Evolutionary conservation across 2,329 filamentous ascomycete species (phyloP), one percentile per base, ranked within the genome.

Genomic region (Nemania sp.): DNA sequence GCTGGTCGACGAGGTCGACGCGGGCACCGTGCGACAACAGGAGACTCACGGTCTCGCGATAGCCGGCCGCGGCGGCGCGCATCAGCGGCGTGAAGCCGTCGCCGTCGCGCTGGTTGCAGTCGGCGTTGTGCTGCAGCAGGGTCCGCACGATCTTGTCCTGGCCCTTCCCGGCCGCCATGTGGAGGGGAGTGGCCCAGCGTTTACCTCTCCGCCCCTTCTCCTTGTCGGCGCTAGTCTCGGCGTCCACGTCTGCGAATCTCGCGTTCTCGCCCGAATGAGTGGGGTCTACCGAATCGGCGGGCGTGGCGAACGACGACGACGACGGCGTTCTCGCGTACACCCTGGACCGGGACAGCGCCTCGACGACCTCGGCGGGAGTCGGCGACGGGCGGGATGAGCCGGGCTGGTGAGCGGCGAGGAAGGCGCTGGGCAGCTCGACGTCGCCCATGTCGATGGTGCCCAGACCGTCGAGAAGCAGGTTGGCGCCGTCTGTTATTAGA

Each of bases 161-260:
- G 10, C 48, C 55, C 7, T 32, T 45, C 7, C 40, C 25, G 11
- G 51, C 57, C 2, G 50, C 50, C 11, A 60, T 43, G 32, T 54
- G 45, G 18, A 54, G 34, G 5, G 57, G 29, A 45, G 35, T 69
- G 52, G 62, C 32, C 48, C 48, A 52, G 25, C 25, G 3, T 29
- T 29, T 29, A 29, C 25, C 25, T 29, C 7, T 29, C 4, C 25
- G 25, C 25, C 25, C 7, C 25, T 29, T 29, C 4, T 29, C 25
- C 25, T 4, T 29, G 25, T 29, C 7, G 25, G n/a, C n/a, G n/a
- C n/a, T n/a, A n/a, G n/a, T n/a, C n/a, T n/a, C n/a, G n/a, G 25
- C 7, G 4, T 29, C 25, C 4, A 7, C 25, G 25, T 29, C 25
- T 29, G 25, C 7, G 4, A 7, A 29, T 29, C 7, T 29, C 25